Conservation (phyloP, 1,139 yeast genomes). For the Suhomyces taliae region DNA sequence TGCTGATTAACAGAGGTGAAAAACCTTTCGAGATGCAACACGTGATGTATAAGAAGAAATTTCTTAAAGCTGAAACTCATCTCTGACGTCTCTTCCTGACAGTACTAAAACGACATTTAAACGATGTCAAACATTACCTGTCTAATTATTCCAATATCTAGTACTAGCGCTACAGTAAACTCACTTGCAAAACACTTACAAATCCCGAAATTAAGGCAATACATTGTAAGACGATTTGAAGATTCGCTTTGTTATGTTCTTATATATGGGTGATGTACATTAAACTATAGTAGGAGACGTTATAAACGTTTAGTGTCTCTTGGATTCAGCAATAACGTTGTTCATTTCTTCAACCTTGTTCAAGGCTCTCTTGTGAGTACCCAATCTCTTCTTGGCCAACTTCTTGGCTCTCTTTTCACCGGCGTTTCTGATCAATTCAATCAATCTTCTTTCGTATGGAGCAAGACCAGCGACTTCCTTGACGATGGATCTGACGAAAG, state of each 20-base stretch:
- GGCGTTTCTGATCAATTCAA: conserved; percentile 99
- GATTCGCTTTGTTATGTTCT: neutral
- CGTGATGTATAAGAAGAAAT: too few species aligned
- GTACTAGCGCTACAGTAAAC: too few species aligned
- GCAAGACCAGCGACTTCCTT: conserved; percentile 99
- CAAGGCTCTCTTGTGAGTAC: conserved; percentile 99
- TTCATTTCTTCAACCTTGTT: conserved; percentile 99
- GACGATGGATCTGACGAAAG: conserved; percentile 92
- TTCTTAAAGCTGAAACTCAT: too few species aligned
- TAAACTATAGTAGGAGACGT: conserved; percentile 10
- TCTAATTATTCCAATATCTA: too few species aligned
- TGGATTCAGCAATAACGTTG: conserved; percentile 95
- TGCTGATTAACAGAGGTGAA: too few species aligned
- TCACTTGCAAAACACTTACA: too few species aligned
- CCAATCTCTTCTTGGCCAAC: conserved; percentile 99
- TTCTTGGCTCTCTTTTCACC: conserved; percentile 99
- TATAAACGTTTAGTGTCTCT: conserved; percentile 61
- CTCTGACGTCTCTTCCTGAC: too few species aligned
- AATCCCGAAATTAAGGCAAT: too few species aligned
- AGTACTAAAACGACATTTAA: too few species aligned
- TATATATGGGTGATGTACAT: conserved; percentile 16
- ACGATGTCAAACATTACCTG: too few species aligned
- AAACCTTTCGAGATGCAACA: too few species aligned
- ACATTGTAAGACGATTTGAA: too few species aligned
- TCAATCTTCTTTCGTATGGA: conserved; percentile 99